These are phyloP conservation scores for Rhodotorula sp. DNA, from an alignment of 1,284 basidiomycete species.

Conservation along the genomic window DNA sequence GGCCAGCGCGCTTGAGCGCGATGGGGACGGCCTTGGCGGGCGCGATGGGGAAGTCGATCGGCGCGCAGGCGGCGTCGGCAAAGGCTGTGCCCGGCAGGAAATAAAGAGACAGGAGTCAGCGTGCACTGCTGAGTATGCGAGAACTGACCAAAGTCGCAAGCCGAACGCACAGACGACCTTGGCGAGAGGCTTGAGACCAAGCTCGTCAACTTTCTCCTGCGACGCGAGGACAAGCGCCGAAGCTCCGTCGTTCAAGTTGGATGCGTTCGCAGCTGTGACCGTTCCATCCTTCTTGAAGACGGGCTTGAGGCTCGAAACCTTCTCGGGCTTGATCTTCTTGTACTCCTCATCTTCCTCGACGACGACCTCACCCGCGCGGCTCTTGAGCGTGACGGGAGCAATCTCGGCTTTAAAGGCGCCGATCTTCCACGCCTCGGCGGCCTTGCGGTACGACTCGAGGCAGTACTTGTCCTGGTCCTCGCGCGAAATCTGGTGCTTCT, in stretches of 20 bases:
- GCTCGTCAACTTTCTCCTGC: conserved; percentile 46
- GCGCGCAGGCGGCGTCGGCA: conserved; percentile 93
- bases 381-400: conserved; percentile 79
- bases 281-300: conserved; percentile 54
- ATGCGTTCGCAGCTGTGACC: conserved; percentile 54
- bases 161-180: conserved; percentile 49
- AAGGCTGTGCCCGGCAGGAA: conserved; percentile 61
- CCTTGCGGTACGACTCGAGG: conserved; percentile 68
- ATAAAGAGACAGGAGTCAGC: conserved; percentile 14
- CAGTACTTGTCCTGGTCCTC: conserved; percentile 62
- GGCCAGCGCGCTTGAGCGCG: conserved; percentile 82
- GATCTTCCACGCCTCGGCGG: conserved; percentile 83
- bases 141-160: background rate
- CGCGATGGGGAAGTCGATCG: conserved; percentile 95
- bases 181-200: conserved; percentile 51
- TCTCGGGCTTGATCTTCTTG: conserved; percentile 57
- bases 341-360: conserved; percentile 96
- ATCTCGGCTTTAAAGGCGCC: conserved; percentile 86
- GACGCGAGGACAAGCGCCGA: conserved; percentile 51
- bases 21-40: conserved; percentile 87
- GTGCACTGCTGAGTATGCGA: too few relatives aligned
- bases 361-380: conserved; percentile 89
- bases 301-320: conserved; percentile 50
- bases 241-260: conserved; percentile 53
- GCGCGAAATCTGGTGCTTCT: conserved; percentile 49